Conservation (phyloP, 768 basidiomycete species). For the Pseudohyphozyma bogoriensis region DNA sequence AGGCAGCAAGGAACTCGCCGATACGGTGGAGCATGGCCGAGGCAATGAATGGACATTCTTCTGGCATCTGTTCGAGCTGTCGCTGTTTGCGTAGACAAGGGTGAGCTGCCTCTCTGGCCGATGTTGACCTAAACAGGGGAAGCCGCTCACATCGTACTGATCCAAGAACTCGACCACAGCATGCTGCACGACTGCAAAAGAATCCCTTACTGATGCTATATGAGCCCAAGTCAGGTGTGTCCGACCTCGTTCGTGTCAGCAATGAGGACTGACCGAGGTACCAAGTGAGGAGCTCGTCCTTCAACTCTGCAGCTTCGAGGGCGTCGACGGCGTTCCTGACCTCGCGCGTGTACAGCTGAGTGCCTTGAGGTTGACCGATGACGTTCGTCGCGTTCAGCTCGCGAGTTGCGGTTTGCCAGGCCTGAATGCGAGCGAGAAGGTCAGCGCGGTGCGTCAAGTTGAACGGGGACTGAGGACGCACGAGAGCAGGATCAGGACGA, state of each 20-base stretch:
- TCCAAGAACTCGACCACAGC: slow-evolving; percentile 4
- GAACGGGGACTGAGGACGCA: no score
- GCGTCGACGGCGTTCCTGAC: background rate
- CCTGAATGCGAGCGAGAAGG: background rate
- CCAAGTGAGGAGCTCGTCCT: slow-evolving; percentile 9
- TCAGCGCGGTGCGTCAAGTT: no score
- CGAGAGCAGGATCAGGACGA: no score
- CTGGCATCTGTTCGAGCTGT: no score
- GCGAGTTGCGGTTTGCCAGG: background rate
- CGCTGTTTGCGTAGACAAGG: no score
- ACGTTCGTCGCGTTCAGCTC: slow-evolving; percentile 1
- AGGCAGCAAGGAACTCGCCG: slow-evolving; percentile 3
- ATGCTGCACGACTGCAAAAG: slow-evolving; percentile 10
- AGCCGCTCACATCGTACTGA: slow-evolving; percentile 11
- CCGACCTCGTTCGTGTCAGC: no score
- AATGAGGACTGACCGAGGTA: slow-evolving; percentile 11
- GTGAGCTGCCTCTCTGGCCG: no score
- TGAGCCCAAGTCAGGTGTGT: background rate
- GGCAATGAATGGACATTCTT: background rate
- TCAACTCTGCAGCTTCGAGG: background rate
- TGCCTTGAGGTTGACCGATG: background rate
- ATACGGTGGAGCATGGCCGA: slow-evolving; percentile 10
- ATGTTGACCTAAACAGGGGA: no score
- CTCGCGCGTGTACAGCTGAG: no score
- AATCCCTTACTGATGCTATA: background rate